A percentile compares a stretch with the other conserved stretches of the same genome.
phyloP scores from a whole-genome alignment of 208 protist species.

The Endotrypanum monterogeii region DNA sequence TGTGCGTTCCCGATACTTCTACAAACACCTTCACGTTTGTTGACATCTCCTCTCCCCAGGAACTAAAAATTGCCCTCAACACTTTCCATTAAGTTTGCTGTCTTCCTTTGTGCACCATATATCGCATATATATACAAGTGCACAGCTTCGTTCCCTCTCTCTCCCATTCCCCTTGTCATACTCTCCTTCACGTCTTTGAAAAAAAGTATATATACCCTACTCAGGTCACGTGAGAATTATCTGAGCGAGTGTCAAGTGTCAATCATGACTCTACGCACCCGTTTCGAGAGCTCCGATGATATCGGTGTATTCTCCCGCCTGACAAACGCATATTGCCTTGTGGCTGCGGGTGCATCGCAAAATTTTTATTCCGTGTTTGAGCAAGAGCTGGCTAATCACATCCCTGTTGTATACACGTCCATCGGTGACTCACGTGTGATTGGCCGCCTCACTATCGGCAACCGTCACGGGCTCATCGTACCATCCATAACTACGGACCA shows the following conservation, averaged over 20 bases:
- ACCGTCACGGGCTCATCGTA: conserved; percentile 98
- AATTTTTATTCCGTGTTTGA: conserved; percentile 99
- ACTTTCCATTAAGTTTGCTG: too few relatives aligned
- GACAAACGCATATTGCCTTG: conserved; percentile 99
- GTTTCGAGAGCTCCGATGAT: conserved; percentile 99
- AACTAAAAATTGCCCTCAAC: too few relatives aligned
- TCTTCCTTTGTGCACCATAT: too few relatives aligned
- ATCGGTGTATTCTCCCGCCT: conserved; percentile 99
- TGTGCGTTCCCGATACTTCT: too few relatives aligned
- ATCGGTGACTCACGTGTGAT: conserved; percentile 97
- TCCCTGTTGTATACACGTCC: conserved; percentile 98
- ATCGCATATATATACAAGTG: background rate
- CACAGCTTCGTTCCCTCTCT: background rate
- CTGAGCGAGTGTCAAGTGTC: background rate
- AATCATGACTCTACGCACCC: conserved; percentile 91
- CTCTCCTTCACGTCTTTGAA: too few relatives aligned
- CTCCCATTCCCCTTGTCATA: too few relatives aligned
- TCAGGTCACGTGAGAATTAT: background rate
- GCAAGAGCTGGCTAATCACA: conserved; percentile 97
- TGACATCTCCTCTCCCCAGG: too few relatives aligned
- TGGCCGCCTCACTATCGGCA: conserved; percentile 97
- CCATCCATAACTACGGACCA: conserved; percentile 98
- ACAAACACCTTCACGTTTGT: too few relatives aligned
- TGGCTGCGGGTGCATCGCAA: conserved; percentile 95
- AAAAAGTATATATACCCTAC: background rate